Percentiles rank a stretch among this genome's conserved stretches.
phyloP scores from a whole-genome alignment of 129 eudicot genomes.

The Cynara cardunculus region DNA sequence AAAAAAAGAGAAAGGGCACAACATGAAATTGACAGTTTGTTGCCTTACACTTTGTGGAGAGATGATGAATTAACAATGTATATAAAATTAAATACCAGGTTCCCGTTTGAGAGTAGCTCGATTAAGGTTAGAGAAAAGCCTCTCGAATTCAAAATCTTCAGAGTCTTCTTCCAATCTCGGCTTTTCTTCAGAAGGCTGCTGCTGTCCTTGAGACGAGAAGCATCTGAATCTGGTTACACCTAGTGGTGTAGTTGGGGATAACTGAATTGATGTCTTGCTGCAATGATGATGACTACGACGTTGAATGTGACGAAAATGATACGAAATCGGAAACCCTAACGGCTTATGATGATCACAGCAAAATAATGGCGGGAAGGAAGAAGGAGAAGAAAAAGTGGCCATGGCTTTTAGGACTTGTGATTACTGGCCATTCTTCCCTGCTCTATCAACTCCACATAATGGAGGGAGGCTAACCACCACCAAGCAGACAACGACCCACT shows the following conservation, averaged over 20 bases:
- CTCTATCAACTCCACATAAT: not conserved
- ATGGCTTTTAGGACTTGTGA: not conserved
- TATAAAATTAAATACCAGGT: constrained; percentile 44
- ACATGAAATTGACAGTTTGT: not conserved
- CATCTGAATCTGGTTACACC: constrained; percentile 9
- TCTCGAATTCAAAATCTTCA: constrained; percentile 44
- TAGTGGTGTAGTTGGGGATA: not conserved
- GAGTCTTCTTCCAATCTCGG: constrained; percentile 20
- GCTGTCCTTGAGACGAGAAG: constrained; percentile 16
- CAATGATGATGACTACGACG: not conserved
- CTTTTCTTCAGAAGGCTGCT: constrained; percentile 4
- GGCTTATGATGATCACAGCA: not conserved
- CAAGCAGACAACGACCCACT: too few species aligned
- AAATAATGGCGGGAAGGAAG: constrained; percentile 15
- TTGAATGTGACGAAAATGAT: not conserved
- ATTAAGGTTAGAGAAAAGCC: constrained; percentile 88
- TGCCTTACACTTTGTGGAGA: not conserved
- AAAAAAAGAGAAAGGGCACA: not conserved
- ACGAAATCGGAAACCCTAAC: constrained; percentile 16
- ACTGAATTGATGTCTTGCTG: not conserved
- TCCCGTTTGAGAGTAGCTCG: constrained; percentile 66
- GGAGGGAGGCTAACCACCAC: not conserved
- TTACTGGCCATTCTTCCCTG: constrained; percentile 2
- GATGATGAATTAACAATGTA: not conserved
- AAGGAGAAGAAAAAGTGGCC: constrained; percentile 3